Evolutionary conservation across 2,329 filamentous ascomycete genomes (phyloP), one percentile per base, ranked within the genome.

Genomic region (Emergomyces pasteurianus): DNA sequence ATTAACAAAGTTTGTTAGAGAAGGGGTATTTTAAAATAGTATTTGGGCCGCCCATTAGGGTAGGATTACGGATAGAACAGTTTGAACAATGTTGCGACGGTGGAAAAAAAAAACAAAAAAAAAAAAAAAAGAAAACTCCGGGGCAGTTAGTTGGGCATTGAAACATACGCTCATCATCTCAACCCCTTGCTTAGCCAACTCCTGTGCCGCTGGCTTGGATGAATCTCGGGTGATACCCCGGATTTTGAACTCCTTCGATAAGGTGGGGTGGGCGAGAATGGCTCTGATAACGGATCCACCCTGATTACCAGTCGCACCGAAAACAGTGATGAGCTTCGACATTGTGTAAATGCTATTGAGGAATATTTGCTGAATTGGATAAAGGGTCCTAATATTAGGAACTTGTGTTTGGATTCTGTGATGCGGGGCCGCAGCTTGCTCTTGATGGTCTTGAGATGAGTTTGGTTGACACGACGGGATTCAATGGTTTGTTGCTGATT

Each of bases 261-360:
- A 73, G 2, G 68, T 66, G 1, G 75, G 65, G 64, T 81, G 75
- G 42, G 72, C 72, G 10, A 81, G 73, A 12, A 83, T 71, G 31
- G 72, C 68, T 55, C 75, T 68, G 60, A 82, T 71, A 9, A 82
- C 72, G 9, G 78, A 79, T 12, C 78, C 71, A 21, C 81, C 80
- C 67, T 83, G 81, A 42, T 79, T 74, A 62, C 80, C 80, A 0
- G 80, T 83, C 26, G 79, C 80, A 9, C 80, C 80, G 58, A 82
- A 80, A 28, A 83, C 73, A 31, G 72, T 74, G 40, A 80, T 69
- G 38, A 74, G 38, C 28, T 63, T 64, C 16, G 60, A 63, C 63
- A 64, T 64, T 23, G 2, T 52, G 59, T 26, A 40, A 2, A 57
- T 42, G 49, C 7, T 31, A 21, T n/a, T n/a, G 21, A 16, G 46